These are phyloP conservation scores for Coemansia sp. DNA, from an alignment of 371 early-diverging fungal genomes.

Conservation along the genomic window DNA sequence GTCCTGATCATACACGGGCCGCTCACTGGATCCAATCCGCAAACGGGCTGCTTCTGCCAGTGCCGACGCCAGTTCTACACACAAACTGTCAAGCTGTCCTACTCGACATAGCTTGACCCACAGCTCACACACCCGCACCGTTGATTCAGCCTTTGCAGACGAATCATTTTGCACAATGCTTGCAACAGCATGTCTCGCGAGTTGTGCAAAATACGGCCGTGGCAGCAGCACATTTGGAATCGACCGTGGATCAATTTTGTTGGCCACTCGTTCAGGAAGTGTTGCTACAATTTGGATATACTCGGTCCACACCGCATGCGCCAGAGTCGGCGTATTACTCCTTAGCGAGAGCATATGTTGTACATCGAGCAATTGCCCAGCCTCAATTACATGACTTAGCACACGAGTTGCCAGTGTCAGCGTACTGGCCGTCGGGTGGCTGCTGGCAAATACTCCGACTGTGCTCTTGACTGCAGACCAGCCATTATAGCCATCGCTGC, in stretches of 20 bases:
- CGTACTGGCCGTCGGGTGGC: not conserved
- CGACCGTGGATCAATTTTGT: constrained; percentile 26
- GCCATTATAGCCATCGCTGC: not conserved
- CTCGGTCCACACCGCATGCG: constrained; percentile 19
- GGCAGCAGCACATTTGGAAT: constrained; percentile 20
- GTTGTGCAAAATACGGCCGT: constrained; percentile 19
- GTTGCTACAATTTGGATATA: constrained; percentile 23
- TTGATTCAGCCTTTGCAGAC: not conserved
- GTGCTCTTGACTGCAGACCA: constrained; percentile 7
- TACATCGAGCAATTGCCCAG: not conserved
- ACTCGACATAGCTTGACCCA: constrained; percentile 47
- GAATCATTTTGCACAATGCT: not conserved
- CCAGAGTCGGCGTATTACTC: not conserved
- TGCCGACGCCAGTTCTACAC: constrained; percentile 28
- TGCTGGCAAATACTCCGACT: constrained; percentile 3
- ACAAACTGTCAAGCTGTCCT: constrained; percentile 20
- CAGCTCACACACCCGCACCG: constrained; percentile 11
- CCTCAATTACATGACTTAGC: constrained; percentile 4
- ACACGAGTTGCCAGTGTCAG: constrained; percentile 17
- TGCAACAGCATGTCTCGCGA: constrained; percentile 11
- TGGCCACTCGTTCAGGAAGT: constrained; percentile 41
- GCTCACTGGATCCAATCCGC: not conserved
- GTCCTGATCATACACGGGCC: not conserved
- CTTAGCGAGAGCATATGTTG: not conserved
- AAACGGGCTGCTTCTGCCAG: constrained; percentile 7